These are phyloP conservation scores for Dactylellina drechsleri DNA, from an alignment of 2,329 filamentous ascomycete species.

Conservation along the genomic window DNA sequence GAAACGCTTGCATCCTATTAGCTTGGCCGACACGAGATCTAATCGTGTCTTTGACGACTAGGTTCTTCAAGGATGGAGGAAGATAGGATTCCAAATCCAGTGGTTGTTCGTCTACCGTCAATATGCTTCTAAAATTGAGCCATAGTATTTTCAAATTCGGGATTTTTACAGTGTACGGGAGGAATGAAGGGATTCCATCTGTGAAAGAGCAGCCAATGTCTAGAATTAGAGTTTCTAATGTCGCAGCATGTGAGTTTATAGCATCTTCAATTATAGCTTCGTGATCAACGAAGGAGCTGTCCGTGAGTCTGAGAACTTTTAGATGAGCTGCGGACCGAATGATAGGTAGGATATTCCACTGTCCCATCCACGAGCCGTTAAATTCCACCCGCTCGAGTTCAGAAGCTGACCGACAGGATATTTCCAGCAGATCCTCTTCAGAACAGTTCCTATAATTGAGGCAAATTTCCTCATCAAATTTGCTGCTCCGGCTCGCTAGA, in stretches of 20 bases:
- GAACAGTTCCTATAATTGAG: constrained; percentile 44
- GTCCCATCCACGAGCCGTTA: constrained; percentile 50
- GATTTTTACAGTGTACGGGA: constrained; percentile 29
- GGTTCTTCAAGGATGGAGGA: constrained; percentile 26
- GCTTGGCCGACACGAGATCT: constrained; percentile 20
- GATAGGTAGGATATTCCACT: constrained; percentile 51
- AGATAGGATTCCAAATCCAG: constrained; percentile 42
- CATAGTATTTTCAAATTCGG: constrained; percentile 47
- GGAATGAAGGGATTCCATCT: constrained; percentile 36
- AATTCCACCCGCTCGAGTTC: constrained; percentile 49
- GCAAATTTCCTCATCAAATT: constrained; percentile 45
- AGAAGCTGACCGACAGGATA: constrained; percentile 40
- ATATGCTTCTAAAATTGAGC: constrained; percentile 37
- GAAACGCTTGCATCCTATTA: constrained; percentile 19
- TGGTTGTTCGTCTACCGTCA: constrained; percentile 29
- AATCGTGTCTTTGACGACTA: constrained; percentile 42
- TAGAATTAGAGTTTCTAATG: constrained; percentile 39
- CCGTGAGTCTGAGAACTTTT: constrained; percentile 48
- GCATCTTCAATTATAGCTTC: constrained; percentile 43
- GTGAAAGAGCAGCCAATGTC: constrained; percentile 40
- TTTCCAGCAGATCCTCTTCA: constrained; percentile 37
- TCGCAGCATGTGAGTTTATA: constrained; percentile 35
- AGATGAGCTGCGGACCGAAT: constrained; percentile 46
- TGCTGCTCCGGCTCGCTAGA: constrained; percentile 21
- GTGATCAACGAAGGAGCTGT: constrained; percentile 34